Conservation (phyloP, 306 rosid genomes). For the Elaeagnus macrophylla region DNA sequence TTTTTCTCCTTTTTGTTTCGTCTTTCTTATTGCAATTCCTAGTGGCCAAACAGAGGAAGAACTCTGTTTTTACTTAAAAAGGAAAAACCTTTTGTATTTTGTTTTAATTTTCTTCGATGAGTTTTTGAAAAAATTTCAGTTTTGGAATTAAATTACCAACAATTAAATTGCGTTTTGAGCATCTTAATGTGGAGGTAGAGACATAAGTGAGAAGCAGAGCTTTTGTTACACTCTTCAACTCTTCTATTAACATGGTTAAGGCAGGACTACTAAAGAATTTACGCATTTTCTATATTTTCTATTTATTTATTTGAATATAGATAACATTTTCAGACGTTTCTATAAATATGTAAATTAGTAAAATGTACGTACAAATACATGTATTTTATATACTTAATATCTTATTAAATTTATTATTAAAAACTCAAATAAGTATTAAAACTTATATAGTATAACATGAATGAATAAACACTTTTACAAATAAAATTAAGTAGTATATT, state of each 20-base stretch:
- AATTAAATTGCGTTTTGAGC: constrained; percentile 51
- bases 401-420: no score
- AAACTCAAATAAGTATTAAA: no score
- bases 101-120: neutral
- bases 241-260: constrained; percentile 9
- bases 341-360: no score
- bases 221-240: constrained; percentile 15
- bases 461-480: no score
- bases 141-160: constrained; percentile 52
- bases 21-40: no score
- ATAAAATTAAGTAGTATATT: no score
- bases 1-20: no score
- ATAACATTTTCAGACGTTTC: neutral
- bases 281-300: neutral
- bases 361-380: no score
- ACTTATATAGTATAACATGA: no score
- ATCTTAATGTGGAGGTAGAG: constrained; percentile 39
- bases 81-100: neutral
- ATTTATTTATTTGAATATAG: neutral
- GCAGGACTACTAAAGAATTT: neutral
- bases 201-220: constrained; percentile 37
- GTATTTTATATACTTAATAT: no score
- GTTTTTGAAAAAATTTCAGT: constrained; percentile 19
- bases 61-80: neutral
- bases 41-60: neutral